A percentile compares a stretch with the other conserved stretches of the same genome.
Evolutionary conservation across 2,329 filamentous ascomycete genomes (phyloP).

Genomic region (Podosphaera xanthii): DNA sequence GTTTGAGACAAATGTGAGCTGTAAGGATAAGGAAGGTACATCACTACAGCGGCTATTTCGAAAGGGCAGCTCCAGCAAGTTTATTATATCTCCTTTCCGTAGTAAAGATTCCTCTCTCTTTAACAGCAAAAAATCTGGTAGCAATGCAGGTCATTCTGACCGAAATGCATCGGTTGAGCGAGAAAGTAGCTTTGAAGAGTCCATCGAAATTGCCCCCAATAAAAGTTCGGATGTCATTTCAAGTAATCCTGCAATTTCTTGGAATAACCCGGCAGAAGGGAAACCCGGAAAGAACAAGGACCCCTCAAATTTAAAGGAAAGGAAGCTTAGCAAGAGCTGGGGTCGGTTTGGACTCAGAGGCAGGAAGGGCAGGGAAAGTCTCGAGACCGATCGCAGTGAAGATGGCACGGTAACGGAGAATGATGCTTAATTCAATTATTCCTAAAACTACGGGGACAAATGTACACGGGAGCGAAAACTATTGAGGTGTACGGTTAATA

Average conservation of each 20-base stretch:
- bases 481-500: too few relatives aligned
- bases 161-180: conserved; percentile 31
- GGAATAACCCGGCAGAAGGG: conserved; percentile 21
- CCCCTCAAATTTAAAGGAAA: conserved; percentile 11
- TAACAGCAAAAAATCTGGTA: conserved; percentile 26
- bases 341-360: conserved; percentile 13
- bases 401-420: conserved; percentile 13
- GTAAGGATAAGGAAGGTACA: conserved; percentile 23
- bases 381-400: conserved; percentile 15
- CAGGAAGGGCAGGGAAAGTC: conserved; percentile 13
- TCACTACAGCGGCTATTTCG: conserved; percentile 34
- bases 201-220: conserved; percentile 26
- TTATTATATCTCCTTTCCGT: conserved; percentile 32
- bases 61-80: conserved; percentile 43
- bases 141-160: conserved; percentile 30
- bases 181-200: conserved; percentile 31
- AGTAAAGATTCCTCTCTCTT: conserved; percentile 31
- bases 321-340: conserved; percentile 14
- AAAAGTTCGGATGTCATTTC: conserved; percentile 32
- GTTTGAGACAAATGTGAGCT: conserved; percentile 19
- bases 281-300: conserved; percentile 20
- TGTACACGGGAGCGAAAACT: neutral
- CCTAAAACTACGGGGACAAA: neutral
- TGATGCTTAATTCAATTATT: conserved; percentile 5
- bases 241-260: conserved; percentile 31